Conservation (phyloP, 1,139 yeast species). For the Petasospora fabianii region DNA sequence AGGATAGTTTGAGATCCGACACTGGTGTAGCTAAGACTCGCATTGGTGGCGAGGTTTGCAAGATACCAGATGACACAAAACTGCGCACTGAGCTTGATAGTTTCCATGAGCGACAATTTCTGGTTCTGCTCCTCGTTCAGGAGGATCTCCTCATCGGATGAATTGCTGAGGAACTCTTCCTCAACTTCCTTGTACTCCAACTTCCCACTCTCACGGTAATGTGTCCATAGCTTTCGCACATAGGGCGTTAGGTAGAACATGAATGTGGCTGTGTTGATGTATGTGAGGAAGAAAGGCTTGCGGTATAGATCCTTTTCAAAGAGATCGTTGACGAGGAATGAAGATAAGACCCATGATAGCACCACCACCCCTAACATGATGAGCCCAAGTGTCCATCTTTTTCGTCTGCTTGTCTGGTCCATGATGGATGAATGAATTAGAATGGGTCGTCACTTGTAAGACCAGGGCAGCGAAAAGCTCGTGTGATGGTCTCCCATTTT, state of each 20-base stretch:
- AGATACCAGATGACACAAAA: slow-evolving; percentile 86
- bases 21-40: slow-evolving; percentile 80
- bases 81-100: slow-evolving; percentile 65
- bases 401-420: slow-evolving; percentile 17
- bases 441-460: background rate
- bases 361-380: slow-evolving; percentile 71
- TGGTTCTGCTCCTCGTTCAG: slow-evolving; percentile 29
- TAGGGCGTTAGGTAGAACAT: slow-evolving; percentile 72
- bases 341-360: slow-evolving; percentile 82
- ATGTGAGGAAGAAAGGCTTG: slow-evolving; percentile 93
- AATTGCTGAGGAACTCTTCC: slow-evolving; percentile 24
- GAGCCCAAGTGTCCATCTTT: slow-evolving; percentile 70
- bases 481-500: background rate
- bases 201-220: slow-evolving; percentile 28
- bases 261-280: slow-evolving; percentile 84
- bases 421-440: background rate
- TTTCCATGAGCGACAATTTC: slow-evolving; percentile 40
- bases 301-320: slow-evolving; percentile 68
- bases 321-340: slow-evolving; percentile 71
- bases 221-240: slow-evolving; percentile 31
- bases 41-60: slow-evolving; percentile 85
- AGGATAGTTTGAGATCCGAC: slow-evolving; percentile 92
- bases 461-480: background rate
- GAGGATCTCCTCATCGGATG: slow-evolving; percentile 27
- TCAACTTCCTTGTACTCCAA: slow-evolving; percentile 28